phyloP scores from a whole-genome alignment of 306 rosid genomes.

The Aeschynomene evenia region DNA sequence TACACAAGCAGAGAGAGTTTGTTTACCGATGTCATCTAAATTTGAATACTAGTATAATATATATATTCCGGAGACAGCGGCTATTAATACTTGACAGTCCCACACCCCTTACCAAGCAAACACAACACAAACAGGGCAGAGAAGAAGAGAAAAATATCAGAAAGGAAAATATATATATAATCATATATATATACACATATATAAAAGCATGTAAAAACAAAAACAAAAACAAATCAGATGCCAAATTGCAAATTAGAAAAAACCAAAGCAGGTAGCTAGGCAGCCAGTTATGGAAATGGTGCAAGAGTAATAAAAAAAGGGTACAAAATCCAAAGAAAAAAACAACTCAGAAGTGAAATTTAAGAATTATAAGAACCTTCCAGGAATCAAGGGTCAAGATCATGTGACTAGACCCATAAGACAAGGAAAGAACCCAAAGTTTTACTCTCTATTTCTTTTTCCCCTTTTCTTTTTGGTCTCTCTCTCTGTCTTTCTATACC shows the following conservation, averaged over 20 bases:
- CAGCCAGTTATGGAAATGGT: constrained; percentile 13
- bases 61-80: constrained; percentile 64
- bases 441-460: neutral
- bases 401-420: constrained; percentile 81
- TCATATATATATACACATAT: no score
- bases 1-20: constrained; percentile 7
- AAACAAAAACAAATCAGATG: constrained; percentile 23
- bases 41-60: no score
- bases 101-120: constrained; percentile 45
- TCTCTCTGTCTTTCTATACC: neutral
- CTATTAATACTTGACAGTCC: constrained; percentile 56
- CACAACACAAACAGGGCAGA: constrained; percentile 19
- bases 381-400: constrained; percentile 79
- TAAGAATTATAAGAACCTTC: constrained; percentile 74
- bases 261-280: constrained; percentile 6
- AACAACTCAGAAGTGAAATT: constrained; percentile 42
- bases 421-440: constrained; percentile 56
- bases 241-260: constrained; percentile 23
- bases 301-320: no score
- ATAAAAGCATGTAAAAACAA: neutral
- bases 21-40: constrained; percentile 31
- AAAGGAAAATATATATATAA: no score
- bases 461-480: neutral
- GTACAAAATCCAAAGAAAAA: constrained; percentile 44
- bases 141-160: no score